Conservation (phyloP, 108 stramenopile species). For the Fistulifera pelliculosa region DNA sequence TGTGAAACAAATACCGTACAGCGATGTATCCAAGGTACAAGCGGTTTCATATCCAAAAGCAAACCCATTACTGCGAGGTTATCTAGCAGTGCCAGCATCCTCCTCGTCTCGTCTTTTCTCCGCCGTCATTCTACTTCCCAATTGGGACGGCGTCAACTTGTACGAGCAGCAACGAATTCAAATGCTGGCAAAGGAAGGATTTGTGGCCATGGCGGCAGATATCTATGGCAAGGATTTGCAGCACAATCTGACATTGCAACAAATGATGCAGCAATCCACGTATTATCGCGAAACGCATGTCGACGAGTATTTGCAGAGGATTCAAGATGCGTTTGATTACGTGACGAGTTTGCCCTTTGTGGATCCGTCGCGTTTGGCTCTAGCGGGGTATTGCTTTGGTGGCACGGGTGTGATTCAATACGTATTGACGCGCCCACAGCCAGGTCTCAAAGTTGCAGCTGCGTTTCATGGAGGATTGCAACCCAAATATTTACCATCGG, state of each 20-base stretch:
- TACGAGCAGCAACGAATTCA: conserved; percentile 34
- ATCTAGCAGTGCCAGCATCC: neutral
- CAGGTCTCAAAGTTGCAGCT: conserved; percentile 24
- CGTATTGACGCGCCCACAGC: conserved; percentile 8
- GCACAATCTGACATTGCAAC: conserved; percentile 7
- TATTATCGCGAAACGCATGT: conserved; percentile 17
- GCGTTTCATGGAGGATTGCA: conserved; percentile 28
- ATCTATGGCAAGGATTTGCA: conserved; percentile 26
- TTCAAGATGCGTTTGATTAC: conserved; percentile 29
- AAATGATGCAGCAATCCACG: conserved; percentile 8
- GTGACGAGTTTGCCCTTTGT: conserved; percentile 14
- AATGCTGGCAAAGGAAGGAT: conserved; percentile 22
- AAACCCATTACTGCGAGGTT: too few relatives aligned
- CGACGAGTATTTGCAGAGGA: conserved; percentile 21
- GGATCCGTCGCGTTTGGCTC: conserved; percentile 16
- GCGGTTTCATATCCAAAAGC: too few relatives aligned
- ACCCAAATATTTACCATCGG: conserved; percentile 10
- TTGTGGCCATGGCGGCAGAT: conserved; percentile 32
- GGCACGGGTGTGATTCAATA: conserved; percentile 24
- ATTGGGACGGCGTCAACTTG: conserved; percentile 25
- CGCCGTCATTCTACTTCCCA: conserved; percentile 29
- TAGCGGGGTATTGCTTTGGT: conserved; percentile 32
- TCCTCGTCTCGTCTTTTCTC: conserved; percentile 1
- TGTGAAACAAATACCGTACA: too few relatives aligned
- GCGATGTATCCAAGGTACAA: too few relatives aligned